phyloP scores from a whole-genome alignment of 768 basidiomycete species.

The Candolleomyces eurysporus region DNA sequence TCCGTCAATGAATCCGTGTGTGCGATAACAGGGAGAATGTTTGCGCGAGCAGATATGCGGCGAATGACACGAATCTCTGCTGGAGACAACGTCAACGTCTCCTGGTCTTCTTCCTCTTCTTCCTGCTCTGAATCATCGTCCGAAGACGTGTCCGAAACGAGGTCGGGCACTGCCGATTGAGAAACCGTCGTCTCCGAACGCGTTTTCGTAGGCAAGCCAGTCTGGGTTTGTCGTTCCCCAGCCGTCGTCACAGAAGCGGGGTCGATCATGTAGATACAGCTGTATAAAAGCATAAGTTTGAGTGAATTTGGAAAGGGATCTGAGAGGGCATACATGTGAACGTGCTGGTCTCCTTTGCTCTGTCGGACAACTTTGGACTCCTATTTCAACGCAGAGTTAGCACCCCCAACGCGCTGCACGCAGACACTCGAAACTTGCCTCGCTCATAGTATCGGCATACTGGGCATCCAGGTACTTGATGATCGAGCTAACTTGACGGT shows the following conservation, averaged over 20 bases:
- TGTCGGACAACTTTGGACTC: slow-evolving; percentile 87
- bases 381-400: slow-evolving; percentile 32
- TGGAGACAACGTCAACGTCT: slow-evolving; percentile 65
- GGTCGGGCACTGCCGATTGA: slow-evolving; percentile 48
- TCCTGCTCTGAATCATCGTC: slow-evolving; percentile 38
- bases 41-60: slow-evolving; percentile 69
- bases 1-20: slow-evolving; percentile 83
- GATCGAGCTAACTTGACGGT: slow-evolving; percentile 70
- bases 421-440: slow-evolving; percentile 44
- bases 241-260: slow-evolving; percentile 65
- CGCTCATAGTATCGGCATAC: slow-evolving; percentile 84
- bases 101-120: slow-evolving; percentile 48
- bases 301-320: slow-evolving; percentile 6
- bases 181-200: slow-evolving; percentile 70
- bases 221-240: slow-evolving; percentile 47
- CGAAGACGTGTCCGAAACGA: slow-evolving; percentile 52
- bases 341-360: slow-evolving; percentile 86
- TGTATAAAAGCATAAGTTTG: slow-evolving; percentile 25
- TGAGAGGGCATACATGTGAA: slow-evolving; percentile 66
- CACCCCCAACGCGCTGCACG: neutral
- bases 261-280: slow-evolving; percentile 85
- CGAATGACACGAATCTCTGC: slow-evolving; percentile 78
- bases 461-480: slow-evolving; percentile 79
- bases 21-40: slow-evolving; percentile 80
- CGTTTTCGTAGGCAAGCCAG: slow-evolving; percentile 49